Base-by-base conservation (phyloP, 805 yeast species). In the Teunomyces lycoperdinae region DNA sequence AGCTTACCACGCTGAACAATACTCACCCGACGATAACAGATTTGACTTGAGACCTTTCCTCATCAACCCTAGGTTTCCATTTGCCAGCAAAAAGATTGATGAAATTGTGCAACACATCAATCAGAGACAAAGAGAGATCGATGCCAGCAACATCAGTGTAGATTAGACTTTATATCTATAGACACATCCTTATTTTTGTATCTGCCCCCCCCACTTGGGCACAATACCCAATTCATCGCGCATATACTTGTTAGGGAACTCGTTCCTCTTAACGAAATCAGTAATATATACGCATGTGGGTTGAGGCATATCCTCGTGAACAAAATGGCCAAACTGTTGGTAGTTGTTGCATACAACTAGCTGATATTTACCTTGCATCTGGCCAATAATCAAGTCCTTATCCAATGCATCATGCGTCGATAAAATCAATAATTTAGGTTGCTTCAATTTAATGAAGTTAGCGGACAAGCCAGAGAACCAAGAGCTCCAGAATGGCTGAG, bases 291-390 rank as follows among this genome's bases (percentile, higher is more conserved):
- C 49, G 0, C 91, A 85, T 0, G 87, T 76, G 56, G 85, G 85
- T 3, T 61, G 66, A 0, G 97, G 94, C 5, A 79, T 76, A 63
- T 94, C 99, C 62, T 94, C 99, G 42, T 94, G 99, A n/a, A 95
- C 71, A 57, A 91, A 94, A 67, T 94, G 99, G 1, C 98, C 97
- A 2, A 90, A 61, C 16, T 63, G 56, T 5, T 61, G 52, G 32
- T 62, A 74, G 46, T 84, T 85, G 52, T 67, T 67, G 62, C 89
- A 85, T 4, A 90, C 94, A 10, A 88, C 83, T 35, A 94, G 75
- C 67, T 95, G 99, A 64, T 86, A 94, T 62, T 83, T 85, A 1
- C 99, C 99, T 67, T 91, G 98, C 99, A 94, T 94, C 66, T 95
- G 99, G 0, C 97, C 99, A 44, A 94, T 83, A 65, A 91, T 89